These are phyloP conservation scores for Phoma sp. DNA, from an alignment of 2,329 filamentous ascomycete species.

Conservation along the genomic window DNA sequence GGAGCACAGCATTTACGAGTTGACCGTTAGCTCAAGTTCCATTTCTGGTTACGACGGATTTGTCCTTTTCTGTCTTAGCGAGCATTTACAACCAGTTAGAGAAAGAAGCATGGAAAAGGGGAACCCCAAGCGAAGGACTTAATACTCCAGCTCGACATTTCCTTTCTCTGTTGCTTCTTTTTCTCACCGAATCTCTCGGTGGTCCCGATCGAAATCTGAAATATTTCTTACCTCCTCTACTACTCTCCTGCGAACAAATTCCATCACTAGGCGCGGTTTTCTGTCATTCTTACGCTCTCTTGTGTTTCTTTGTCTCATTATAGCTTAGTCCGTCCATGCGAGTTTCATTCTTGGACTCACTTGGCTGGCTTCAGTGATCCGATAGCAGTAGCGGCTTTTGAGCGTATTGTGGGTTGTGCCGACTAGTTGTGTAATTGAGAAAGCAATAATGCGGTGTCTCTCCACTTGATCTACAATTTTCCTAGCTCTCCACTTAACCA, in stretches of 20 bases:
- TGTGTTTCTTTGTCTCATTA: slow-evolving; percentile 28
- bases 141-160: slow-evolving; percentile 34
- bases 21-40: slow-evolving; percentile 47
- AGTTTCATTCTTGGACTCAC: slow-evolving; percentile 28
- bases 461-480: not conserved
- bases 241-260: slow-evolving; percentile 21
- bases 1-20: slow-evolving; percentile 52
- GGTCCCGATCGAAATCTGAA: slow-evolving; percentile 27
- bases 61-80: slow-evolving; percentile 51
- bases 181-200: slow-evolving; percentile 29
- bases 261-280: slow-evolving; percentile 32
- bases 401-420: slow-evolving; percentile 24
- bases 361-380: slow-evolving; percentile 41
- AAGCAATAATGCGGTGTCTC: slow-evolving; percentile 20
- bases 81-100: slow-evolving; percentile 50
- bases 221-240: slow-evolving; percentile 28
- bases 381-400: slow-evolving; percentile 19
- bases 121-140: slow-evolving; percentile 31
- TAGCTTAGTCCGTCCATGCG: slow-evolving; percentile 22
- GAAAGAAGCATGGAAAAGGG: slow-evolving; percentile 33
- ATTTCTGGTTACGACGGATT: slow-evolving; percentile 52
- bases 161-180: slow-evolving; percentile 39
- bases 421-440: slow-evolving; percentile 42
- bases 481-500: not conserved
- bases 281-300: slow-evolving; percentile 27